Evolutionary conservation across 768 basidiomycete species (phyloP).

Genomic region (Mycena olivaceomarginata): DNA sequence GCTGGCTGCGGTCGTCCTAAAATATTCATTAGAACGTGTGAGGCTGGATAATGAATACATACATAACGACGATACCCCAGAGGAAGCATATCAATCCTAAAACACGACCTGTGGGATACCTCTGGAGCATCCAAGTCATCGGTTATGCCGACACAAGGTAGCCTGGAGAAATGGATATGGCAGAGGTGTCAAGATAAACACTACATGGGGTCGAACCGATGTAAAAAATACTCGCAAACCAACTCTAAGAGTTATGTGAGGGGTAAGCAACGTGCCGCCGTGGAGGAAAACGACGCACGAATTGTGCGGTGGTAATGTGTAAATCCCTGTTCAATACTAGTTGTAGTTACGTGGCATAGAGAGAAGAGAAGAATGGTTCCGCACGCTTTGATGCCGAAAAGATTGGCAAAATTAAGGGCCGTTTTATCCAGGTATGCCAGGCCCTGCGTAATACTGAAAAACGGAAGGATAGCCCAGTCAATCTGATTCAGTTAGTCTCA

Average conservation of each 20-base stretch:
- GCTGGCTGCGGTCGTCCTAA: conserved; percentile 49
- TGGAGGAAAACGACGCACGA: conserved; percentile 5
- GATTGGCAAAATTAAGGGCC: conserved; percentile 50
- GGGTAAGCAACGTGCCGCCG: no score
- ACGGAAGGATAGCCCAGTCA: conserved; percentile 51
- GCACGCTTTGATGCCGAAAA: conserved; percentile 53
- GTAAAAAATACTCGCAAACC: conserved; percentile 44
- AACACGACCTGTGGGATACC: conserved; percentile 35
- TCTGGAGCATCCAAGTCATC: conserved; percentile 53
- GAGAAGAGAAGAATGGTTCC: background rate
- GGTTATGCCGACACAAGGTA: conserved; percentile 54
- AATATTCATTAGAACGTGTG: background rate
- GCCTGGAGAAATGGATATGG: conserved; percentile 28
- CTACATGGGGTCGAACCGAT: conserved; percentile 24
- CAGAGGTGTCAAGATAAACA: background rate
- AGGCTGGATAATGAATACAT: background rate
- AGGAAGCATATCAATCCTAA: conserved; percentile 49
- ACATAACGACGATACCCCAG: conserved; percentile 56
- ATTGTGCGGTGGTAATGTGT: conserved; percentile 41
- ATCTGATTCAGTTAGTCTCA: conserved; percentile 40
- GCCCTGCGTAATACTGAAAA: conserved; percentile 54
- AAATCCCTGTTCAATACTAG: no score
- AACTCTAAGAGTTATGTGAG: no score
- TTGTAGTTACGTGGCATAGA: no score
- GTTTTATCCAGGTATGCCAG: conserved; percentile 56